Evolutionary conservation across 768 basidiomycete species (phyloP).

Genomic region (Mycena metata): DNA sequence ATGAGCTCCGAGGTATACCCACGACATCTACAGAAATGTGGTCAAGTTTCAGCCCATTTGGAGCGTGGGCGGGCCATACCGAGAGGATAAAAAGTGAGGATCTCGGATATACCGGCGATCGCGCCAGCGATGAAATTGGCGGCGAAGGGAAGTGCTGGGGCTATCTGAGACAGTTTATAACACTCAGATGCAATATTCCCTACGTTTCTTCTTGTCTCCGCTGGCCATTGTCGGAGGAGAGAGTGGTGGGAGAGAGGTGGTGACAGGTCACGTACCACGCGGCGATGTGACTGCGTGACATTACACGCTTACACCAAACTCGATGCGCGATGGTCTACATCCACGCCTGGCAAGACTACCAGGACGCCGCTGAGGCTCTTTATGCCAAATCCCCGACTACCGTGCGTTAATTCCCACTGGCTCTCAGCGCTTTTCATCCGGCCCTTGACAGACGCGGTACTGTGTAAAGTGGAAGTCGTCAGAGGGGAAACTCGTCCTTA

Average conservation of each 20-base stretch:
- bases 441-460: conserved; percentile 78
- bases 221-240: conserved; percentile 40
- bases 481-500: conserved; percentile 90
- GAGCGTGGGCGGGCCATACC: conserved; percentile 61
- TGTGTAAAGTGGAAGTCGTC: conserved; percentile 92
- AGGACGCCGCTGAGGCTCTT: conserved; percentile 89
- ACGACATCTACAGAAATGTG: conserved; percentile 79
- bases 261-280: conserved; percentile 5
- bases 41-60: conserved; percentile 8
- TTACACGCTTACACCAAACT: conserved; percentile 37
- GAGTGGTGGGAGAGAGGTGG: conserved; percentile 18
- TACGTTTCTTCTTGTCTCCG: conserved; percentile 52
- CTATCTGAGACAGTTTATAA: conserved; percentile 1
- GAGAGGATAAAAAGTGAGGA: conserved; percentile 89
- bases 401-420: conserved; percentile 57
- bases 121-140: conserved; percentile 97
- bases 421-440: background rate
- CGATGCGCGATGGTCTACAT: conserved; percentile 87
- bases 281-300: conserved; percentile 5
- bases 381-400: conserved; percentile 85
- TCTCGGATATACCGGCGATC: conserved; percentile 92
- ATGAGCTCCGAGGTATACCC: conserved; percentile 50
- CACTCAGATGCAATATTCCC: conserved; percentile 15
- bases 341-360: conserved; percentile 90
- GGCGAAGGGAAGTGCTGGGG: conserved; percentile 81